phyloP scores from a whole-genome alignment of 2,329 filamentous ascomycete species.

The Trichoderma sp. region DNA sequence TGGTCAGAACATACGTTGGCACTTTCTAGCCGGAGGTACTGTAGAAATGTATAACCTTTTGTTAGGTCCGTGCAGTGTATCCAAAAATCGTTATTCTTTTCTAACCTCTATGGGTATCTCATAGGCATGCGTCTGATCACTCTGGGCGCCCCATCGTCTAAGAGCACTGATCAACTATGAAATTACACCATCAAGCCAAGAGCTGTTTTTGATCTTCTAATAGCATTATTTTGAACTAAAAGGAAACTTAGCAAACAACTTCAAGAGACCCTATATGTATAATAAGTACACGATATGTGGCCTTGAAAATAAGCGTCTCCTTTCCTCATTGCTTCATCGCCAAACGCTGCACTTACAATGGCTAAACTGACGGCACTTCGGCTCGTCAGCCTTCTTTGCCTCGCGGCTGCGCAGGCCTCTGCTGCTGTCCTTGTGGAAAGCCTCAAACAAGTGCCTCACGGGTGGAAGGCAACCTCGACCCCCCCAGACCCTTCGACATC shows the following conservation, averaged over 20 bases:
- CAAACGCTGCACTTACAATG: not conserved
- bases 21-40: not conserved
- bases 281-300: not conserved
- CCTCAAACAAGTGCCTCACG: slow-evolving; percentile 1
- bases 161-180: not conserved
- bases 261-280: not conserved
- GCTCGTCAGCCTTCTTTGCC: slow-evolving; percentile 3
- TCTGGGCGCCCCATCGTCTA: not conserved
- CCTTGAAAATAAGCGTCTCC: not conserved
- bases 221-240: not conserved
- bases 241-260: not conserved
- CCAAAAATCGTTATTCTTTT: not conserved
- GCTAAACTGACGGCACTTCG: not conserved
- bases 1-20: not conserved
- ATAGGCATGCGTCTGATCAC: not conserved
- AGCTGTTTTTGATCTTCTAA: not conserved
- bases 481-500: slow-evolving; percentile 1
- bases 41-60: not conserved
- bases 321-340: not conserved
- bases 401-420: not conserved
- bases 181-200: slow-evolving; percentile 7
- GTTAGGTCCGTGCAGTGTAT: not conserved
- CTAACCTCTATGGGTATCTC: not conserved
- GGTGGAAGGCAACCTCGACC: not conserved
- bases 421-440: slow-evolving; percentile 4